A percentile compares a stretch with the other conserved stretches of the same genome.
These are phyloP conservation scores for Fragilaria crotonensis DNA, from an alignment of 108 stramenopile species.

Conservation along the genomic window DNA sequence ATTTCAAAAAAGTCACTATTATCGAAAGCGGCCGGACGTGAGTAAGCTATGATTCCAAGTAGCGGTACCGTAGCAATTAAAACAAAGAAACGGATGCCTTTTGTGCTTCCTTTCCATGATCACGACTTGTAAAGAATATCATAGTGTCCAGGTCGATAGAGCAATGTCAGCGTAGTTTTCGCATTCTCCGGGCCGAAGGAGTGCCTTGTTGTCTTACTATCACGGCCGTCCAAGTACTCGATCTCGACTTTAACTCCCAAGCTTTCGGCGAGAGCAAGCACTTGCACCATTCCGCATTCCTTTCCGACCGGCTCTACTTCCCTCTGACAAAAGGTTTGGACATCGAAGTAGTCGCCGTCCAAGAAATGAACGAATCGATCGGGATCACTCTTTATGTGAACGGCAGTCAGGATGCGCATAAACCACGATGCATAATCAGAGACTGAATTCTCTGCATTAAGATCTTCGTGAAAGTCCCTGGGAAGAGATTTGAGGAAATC, in stretches of 20 bases:
- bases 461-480: constrained; percentile 22
- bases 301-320: constrained; percentile 82
- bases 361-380: constrained; percentile 64
- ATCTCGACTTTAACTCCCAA: constrained; percentile 58
- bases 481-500: constrained; percentile 45
- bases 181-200: constrained; percentile 36
- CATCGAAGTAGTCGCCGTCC: constrained; percentile 26
- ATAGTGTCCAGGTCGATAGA: constrained; percentile 85
- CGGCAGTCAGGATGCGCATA: constrained; percentile 65
- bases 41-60: too few species aligned
- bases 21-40: background rate
- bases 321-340: constrained; percentile 41
- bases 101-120: too few species aligned
- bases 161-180: constrained; percentile 27
- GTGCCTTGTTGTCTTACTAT: constrained; percentile 25
- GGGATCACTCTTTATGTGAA: constrained; percentile 62
- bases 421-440: constrained; percentile 86
- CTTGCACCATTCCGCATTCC: constrained; percentile 69
- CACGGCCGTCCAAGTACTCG: constrained; percentile 76
- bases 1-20: background rate
- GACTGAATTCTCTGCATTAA: constrained; percentile 62
- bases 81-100: too few species aligned
- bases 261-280: constrained; percentile 71
- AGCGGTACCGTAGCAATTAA: too few species aligned
- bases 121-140: constrained; percentile 72